These are phyloP conservation scores for Collybia mongolica DNA, from an alignment of 768 basidiomycete genomes.

Conservation along the genomic window DNA sequence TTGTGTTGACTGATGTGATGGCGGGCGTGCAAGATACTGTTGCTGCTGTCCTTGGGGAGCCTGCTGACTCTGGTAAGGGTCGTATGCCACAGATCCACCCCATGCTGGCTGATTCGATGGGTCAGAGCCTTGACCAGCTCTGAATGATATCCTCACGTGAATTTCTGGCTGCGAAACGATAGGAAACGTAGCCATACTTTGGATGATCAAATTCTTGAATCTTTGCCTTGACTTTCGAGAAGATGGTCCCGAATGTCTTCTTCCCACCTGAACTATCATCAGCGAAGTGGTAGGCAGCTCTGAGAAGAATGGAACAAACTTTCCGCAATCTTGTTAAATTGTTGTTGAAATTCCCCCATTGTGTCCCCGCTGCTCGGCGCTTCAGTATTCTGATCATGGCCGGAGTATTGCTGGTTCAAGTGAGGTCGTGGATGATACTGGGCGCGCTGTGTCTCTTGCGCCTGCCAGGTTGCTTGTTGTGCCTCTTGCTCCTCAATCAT, in stretches of 20 bases:
- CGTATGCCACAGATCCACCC: constrained; percentile 6
- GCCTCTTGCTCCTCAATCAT: constrained; percentile 59
- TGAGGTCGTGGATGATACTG: constrained; percentile 10
- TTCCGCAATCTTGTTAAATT: constrained; percentile 75
- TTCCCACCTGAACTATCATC: constrained; percentile 55
- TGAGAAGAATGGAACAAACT: constrained; percentile 41
- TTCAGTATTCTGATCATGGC: too few relatives aligned
- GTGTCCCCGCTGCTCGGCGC: constrained; percentile 34
- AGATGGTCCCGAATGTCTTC: constrained; percentile 69
- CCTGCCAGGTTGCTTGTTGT: constrained; percentile 34
- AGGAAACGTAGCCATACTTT: constrained; percentile 22
- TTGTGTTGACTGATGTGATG: not conserved
- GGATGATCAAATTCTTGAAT: constrained; percentile 76
- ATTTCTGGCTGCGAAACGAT: not conserved
- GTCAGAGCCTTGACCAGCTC: constrained; percentile 3
- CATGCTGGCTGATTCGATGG: constrained; percentile 8
- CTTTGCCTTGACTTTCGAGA: constrained; percentile 82
- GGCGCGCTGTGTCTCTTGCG: constrained; percentile 18
- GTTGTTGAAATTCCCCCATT: constrained; percentile 69
- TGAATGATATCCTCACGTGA: not conserved
- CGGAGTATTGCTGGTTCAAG: constrained; percentile 9
- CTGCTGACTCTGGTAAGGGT: constrained; percentile 7
- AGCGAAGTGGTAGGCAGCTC: not conserved
- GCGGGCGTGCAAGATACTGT: not conserved
- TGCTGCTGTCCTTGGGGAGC: constrained; percentile 5